A percentile compares a stretch with the other conserved stretches of the same genome.
Evolutionary conservation across 1,284 basidiomycete species (phyloP).

Genomic region (Paramarasmius palmivorus): DNA sequence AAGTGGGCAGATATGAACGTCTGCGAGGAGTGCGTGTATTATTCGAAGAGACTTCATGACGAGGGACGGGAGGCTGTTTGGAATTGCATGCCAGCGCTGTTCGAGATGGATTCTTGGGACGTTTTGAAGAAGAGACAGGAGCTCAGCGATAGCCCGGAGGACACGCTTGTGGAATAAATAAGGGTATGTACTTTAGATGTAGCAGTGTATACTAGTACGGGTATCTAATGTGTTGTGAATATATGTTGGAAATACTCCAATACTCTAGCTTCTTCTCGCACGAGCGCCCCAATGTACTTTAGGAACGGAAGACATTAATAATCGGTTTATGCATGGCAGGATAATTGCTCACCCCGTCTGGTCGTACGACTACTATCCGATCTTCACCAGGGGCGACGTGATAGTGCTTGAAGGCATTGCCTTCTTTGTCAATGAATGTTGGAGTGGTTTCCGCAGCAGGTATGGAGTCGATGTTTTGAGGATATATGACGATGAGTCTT

Average conservation of each 20-base stretch:
- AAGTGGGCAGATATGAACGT: constrained; percentile 38
- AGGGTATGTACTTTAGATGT: too few relatives aligned
- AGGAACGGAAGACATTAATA: too few relatives aligned
- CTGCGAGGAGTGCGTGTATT: constrained; percentile 34
- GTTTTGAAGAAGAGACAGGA: not conserved
- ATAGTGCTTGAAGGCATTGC: constrained; percentile 23
- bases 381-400: constrained; percentile 1
- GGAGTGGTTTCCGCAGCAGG: not conserved
- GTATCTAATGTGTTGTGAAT: too few relatives aligned
- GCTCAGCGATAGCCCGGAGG: too few relatives aligned
- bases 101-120: constrained; percentile 23
- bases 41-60: constrained; percentile 34
- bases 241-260: too few relatives aligned
- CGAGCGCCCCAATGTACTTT: too few relatives aligned
- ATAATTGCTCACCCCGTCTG: constrained; percentile 28
- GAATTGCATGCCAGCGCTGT: constrained; percentile 39
- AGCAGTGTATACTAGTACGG: too few relatives aligned
- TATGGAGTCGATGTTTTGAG: not conserved
- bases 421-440: constrained; percentile 19
- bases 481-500: constrained; percentile 9
- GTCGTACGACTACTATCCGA: constrained; percentile 28
- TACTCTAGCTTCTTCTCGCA: too few relatives aligned
- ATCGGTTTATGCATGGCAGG: too few relatives aligned
- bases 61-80: constrained; percentile 40
- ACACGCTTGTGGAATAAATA: too few relatives aligned